Evolutionary conservation across 768 basidiomycete species (phyloP).

Genomic region (Thelephora ganbajun): DNA sequence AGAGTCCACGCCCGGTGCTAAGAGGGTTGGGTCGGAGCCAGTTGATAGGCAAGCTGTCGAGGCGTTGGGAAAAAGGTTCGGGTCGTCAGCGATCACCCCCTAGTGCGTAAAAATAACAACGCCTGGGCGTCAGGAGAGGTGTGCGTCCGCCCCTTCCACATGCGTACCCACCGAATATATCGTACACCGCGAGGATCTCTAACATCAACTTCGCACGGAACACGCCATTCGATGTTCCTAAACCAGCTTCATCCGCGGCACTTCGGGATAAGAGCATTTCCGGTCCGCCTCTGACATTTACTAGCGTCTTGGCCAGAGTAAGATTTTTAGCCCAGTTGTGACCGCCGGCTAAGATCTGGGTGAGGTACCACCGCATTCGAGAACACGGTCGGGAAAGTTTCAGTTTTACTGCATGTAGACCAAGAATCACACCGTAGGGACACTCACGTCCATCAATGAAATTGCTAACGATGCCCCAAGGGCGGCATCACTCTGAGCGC

Average conservation of each 20-base stretch:
- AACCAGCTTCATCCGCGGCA: conserved; percentile 9
- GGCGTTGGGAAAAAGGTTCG: neutral
- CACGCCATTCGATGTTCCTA: conserved; percentile 15
- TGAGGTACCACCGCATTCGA: conserved; percentile 1
- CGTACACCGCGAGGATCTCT: conserved; percentile 30
- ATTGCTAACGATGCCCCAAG: conserved; percentile 17
- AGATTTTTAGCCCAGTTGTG: conserved; percentile 24
- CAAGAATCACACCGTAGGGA: conserved; percentile 4
- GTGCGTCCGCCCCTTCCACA: no score
- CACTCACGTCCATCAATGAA: conserved; percentile 24
- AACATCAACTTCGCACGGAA: conserved; percentile 22
- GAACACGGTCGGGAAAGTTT: conserved; percentile 3
- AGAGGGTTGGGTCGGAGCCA: conserved; percentile 20
- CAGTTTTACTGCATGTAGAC: neutral
- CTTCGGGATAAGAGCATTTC: conserved; percentile 21
- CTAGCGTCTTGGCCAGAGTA: conserved; percentile 22
- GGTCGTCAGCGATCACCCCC: conserved; percentile 5
- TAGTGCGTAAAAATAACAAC: conserved; percentile 1
- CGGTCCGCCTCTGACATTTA: conserved; percentile 29
- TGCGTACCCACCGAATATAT: conserved; percentile 20
- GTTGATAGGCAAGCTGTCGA: conserved; percentile 21
- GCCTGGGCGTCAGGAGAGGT: no score
- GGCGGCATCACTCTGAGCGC: conserved; percentile 16
- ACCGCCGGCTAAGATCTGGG: conserved; percentile 29
- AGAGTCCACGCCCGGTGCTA: conserved; percentile 19